phyloP scores from a whole-genome alignment of 257 asterid genomes.

The Lithospermum erythrorhizon region DNA sequence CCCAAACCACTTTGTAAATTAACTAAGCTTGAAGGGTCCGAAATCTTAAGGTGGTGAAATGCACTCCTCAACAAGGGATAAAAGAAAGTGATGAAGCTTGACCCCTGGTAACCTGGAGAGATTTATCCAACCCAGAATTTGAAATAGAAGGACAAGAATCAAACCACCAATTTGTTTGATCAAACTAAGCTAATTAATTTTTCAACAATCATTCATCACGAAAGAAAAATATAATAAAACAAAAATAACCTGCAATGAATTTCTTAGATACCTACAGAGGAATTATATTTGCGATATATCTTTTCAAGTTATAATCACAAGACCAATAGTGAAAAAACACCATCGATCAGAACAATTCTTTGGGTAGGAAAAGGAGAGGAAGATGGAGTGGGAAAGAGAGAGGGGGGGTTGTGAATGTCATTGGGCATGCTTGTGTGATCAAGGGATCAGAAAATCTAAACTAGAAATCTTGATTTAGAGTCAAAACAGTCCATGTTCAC shows the following conservation, averaged over 20 bases:
- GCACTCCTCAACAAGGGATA: conserved; percentile 27
- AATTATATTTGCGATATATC: too few relatives aligned
- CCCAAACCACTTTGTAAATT: conserved; percentile 11
- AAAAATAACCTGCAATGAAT: too few relatives aligned
- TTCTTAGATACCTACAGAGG: too few relatives aligned
- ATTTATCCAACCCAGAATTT: not conserved
- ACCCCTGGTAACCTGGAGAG: conserved; percentile 13
- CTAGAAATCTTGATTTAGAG: too few relatives aligned
- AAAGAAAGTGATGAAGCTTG: conserved; percentile 13
- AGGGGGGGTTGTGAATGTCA: too few relatives aligned
- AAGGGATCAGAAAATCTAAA: too few relatives aligned
- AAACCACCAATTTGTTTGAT: not conserved
- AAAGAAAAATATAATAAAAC: too few relatives aligned
- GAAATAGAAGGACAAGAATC: not conserved
- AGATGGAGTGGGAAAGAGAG: too few relatives aligned
- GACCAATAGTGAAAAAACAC: too few relatives aligned
- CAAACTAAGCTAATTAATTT: not conserved
- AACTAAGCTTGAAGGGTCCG: conserved; percentile 11
- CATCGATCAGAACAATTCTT: not conserved
- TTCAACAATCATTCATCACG: not conserved
- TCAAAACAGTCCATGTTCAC: too few relatives aligned
- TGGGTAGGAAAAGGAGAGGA: not conserved
- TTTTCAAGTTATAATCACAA: too few relatives aligned
- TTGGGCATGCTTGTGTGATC: too few relatives aligned
- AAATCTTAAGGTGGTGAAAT: conserved; percentile 14